Percentiles rank a stretch among this genome's conserved stretches.
These are phyloP conservation scores for Tetragonia tetragonoides DNA, from an alignment of 148 eudicot species.

Conservation along the genomic window DNA sequence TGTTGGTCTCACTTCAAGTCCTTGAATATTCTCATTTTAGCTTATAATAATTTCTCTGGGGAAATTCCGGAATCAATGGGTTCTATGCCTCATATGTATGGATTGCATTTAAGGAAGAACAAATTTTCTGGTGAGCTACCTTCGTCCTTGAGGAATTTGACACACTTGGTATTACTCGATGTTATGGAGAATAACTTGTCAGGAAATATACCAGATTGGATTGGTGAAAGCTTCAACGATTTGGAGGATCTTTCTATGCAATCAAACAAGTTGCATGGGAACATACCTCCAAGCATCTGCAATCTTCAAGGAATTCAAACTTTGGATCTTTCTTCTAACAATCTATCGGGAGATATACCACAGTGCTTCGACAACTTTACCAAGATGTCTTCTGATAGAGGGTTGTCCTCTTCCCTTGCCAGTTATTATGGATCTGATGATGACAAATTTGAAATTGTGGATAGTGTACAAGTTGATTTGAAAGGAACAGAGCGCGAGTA, in stretches of 20 bases:
- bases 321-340: conserved; percentile 39
- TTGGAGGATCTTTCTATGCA: conserved; percentile 34
- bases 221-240: conserved; percentile 21
- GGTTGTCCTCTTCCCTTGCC: no score
- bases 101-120: no score
- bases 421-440: no score
- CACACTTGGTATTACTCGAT: no score
- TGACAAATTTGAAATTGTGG: no score
- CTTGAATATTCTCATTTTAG: no score
- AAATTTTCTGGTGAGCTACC: no score
- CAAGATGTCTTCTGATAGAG: conserved; percentile 27
- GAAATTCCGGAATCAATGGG: no score
- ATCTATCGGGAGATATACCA: conserved; percentile 34
- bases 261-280: conserved; percentile 33
- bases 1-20: no score
- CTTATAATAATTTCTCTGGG: no score
- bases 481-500: conserved; percentile 30
- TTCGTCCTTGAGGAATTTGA: no score
- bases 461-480: conserved; percentile 33
- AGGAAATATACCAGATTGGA: conserved; percentile 32
- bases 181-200: conserved; percentile 8
- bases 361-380: conserved; percentile 27
- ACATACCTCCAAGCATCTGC: conserved; percentile 22
- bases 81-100: no score
- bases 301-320: neutral